phyloP scores from a whole-genome alignment of 352 stramenopile genomes.

The Phytophthora macrochlamydospora region DNA sequence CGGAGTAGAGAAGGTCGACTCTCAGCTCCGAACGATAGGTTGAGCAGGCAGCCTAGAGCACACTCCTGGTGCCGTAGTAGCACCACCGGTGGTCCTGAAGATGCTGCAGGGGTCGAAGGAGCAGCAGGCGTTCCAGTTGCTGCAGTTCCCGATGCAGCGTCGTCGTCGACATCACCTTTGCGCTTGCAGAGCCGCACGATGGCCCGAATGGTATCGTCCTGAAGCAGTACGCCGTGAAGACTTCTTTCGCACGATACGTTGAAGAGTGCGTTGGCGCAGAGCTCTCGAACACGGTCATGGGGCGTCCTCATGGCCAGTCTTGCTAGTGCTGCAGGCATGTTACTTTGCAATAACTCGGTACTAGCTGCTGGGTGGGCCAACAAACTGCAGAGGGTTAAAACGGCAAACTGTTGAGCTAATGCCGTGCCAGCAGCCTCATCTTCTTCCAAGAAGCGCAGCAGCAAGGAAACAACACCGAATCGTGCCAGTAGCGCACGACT shows the following conservation, averaged over 20 bases:
- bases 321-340: constrained; percentile 62
- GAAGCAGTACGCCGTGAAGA: constrained; percentile 67
- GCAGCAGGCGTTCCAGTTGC: constrained; percentile 22
- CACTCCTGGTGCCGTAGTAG: constrained; percentile 73
- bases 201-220: constrained; percentile 72
- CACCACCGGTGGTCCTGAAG: constrained; percentile 31
- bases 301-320: constrained; percentile 44
- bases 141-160: constrained; percentile 12
- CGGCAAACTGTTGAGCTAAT: constrained; percentile 68
- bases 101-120: constrained; percentile 24
- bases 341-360: constrained; percentile 71
- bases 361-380: constrained; percentile 58
- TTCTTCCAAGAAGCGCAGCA: constrained; percentile 73
- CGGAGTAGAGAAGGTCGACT: constrained; percentile 67
- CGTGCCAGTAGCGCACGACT: constrained; percentile 62
- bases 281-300: constrained; percentile 62
- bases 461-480: constrained; percentile 70
- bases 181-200: constrained; percentile 72
- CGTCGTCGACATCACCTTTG: constrained; percentile 69
- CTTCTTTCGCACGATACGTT: constrained; percentile 82
- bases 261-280: constrained; percentile 78
- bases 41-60: constrained; percentile 75
- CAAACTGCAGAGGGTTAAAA: constrained; percentile 74
- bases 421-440: constrained; percentile 32
- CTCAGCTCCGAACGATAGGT: constrained; percentile 76